Conservation (phyloP, 352 stramenopile genomes). For the Globisporangium emineosum region DNA sequence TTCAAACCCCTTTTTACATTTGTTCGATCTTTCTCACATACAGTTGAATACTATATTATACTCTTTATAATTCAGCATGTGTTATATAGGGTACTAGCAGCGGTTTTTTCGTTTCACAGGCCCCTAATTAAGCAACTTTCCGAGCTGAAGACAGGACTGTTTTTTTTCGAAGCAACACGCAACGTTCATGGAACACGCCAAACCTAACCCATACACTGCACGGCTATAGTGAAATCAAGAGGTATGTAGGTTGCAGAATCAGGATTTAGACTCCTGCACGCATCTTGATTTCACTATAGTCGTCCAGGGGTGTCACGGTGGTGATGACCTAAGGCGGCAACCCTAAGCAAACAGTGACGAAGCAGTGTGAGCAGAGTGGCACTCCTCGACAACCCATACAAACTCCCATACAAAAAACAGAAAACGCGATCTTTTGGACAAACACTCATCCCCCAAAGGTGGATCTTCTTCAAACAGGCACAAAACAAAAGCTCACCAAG, state of each 20-base stretch:
- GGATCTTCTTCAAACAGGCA: background rate
- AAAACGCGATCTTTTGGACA: constrained; percentile 4
- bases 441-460: background rate
- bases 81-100: background rate
- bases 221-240: no score
- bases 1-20: background rate
- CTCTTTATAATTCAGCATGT: background rate
- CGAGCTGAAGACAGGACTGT: background rate
- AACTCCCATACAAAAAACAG: constrained; percentile 1
- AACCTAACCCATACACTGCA: no score
- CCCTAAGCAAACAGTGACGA: no score
- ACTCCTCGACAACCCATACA: background rate
- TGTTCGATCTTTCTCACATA: no score
- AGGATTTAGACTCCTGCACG: no score
- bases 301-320: no score
- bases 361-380: background rate
- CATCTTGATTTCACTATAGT: no score
- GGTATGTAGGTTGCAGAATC: no score
- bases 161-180: constrained; percentile 12
- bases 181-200: constrained; percentile 17
- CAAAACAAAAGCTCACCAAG: background rate
- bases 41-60: background rate
- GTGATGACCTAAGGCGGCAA: no score
- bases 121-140: background rate
- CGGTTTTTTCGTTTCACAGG: background rate